Evolutionary conservation across 2,329 filamentous ascomycete species (phyloP).

Genomic region (Paramyrothecium sp.): DNA sequence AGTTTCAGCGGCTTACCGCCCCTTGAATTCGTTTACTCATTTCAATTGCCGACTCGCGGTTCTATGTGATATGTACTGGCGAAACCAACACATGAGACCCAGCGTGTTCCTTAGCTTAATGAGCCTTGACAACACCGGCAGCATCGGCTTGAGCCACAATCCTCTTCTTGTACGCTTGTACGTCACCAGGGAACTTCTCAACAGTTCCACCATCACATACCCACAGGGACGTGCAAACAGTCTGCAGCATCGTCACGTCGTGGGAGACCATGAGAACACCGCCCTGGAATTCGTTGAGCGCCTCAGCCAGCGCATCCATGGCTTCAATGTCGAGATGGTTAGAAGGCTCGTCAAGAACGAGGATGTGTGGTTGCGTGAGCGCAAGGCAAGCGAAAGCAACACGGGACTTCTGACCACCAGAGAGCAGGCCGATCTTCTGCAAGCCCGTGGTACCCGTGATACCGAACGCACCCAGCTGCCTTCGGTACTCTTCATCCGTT

Average conservation of each 20-base stretch:
- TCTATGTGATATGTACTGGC: too few species aligned
- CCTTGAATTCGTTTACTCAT: not conserved
- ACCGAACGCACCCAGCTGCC: constrained; percentile 86
- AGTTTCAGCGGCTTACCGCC: not conserved
- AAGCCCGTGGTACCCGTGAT: constrained; percentile 93
- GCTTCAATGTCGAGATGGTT: constrained; percentile 99
- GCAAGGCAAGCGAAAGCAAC: constrained; percentile 97
- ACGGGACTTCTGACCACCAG: constrained; percentile 96
- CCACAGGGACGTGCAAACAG: constrained; percentile 92
- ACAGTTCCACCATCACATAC: constrained; percentile 93
- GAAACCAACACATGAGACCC: too few species aligned
- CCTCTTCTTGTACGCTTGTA: constrained; percentile 96
- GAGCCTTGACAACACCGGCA: constrained; percentile 76
- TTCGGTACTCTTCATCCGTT: constrained; percentile 94
- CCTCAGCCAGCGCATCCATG: constrained; percentile 90
- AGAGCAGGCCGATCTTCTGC: constrained; percentile 91
- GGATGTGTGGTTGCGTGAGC: constrained; percentile 90
- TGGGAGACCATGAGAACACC: constrained; percentile 98
- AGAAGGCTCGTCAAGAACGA: constrained; percentile 96
- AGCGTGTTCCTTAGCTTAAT: constrained; percentile 38
- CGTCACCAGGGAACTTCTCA: constrained; percentile 92
- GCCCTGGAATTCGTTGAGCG: constrained; percentile 83
- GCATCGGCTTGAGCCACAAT: constrained; percentile 87
- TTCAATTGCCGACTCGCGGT: too few species aligned
- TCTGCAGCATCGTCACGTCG: constrained; percentile 98